Conservation (phyloP, 345 rosid genomes). For the Murraya paniculata region DNA sequence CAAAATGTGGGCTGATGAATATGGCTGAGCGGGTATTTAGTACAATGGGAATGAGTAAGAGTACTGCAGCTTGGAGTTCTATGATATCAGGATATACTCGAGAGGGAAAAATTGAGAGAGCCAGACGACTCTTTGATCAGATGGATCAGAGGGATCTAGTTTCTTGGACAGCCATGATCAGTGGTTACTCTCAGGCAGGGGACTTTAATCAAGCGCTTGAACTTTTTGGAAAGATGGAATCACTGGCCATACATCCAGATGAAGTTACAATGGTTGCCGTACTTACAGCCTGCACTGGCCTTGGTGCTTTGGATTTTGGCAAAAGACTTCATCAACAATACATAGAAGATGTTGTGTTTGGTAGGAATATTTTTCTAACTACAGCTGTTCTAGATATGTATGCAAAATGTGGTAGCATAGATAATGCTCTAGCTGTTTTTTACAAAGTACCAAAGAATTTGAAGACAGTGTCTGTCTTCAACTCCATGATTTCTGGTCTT, state of each 20-base stretch:
- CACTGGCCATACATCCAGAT: conserved; percentile 39
- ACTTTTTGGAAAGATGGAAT: conserved; percentile 44
- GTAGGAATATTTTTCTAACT: conserved; percentile 33
- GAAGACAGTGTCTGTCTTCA: conserved; percentile 43
- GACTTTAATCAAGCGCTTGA: conserved; percentile 39
- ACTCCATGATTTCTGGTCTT: conserved; percentile 51
- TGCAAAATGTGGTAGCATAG: conserved; percentile 54
- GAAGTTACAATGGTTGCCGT: conserved; percentile 49
- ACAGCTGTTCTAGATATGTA: conserved; percentile 60
- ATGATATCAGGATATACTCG: conserved; percentile 44
- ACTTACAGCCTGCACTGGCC: conserved; percentile 51
- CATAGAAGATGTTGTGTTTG: conserved; percentile 28
- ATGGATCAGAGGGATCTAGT: conserved; percentile 48
- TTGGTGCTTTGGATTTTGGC: conserved; percentile 55
- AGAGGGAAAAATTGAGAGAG: conserved; percentile 37
- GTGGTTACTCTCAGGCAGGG: conserved; percentile 54
- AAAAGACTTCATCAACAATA: conserved; percentile 36
- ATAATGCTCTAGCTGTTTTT: conserved; percentile 38
- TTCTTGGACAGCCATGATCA: conserved; percentile 62
- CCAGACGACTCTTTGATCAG: conserved; percentile 40
- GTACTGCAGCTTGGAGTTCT: conserved; percentile 36
- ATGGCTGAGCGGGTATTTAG: conserved; percentile 29
- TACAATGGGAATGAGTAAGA: conserved; percentile 8
- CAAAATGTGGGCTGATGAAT: conserved; percentile 37
- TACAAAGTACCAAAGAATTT: conserved; percentile 19